phyloP scores from a whole-genome alignment of 2,329 filamentous ascomycete genomes.

The Aspergillus sp. region DNA sequence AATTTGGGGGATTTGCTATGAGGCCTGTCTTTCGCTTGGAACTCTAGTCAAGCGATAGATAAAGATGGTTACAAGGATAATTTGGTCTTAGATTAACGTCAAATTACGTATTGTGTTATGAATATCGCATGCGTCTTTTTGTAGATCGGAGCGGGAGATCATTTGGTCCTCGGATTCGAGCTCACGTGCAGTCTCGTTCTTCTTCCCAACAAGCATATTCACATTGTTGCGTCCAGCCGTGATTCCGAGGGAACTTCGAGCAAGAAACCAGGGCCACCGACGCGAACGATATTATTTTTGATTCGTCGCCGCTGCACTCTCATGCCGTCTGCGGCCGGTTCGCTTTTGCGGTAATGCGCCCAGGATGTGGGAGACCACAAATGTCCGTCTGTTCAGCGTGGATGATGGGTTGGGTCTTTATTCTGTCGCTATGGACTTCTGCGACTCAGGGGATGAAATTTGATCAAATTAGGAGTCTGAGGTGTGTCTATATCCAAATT shows the following conservation, averaged over 20 bases:
- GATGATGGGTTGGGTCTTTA: constrained; percentile 33
- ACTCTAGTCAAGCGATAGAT: too few relatives aligned
- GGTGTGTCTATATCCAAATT: constrained; percentile 23
- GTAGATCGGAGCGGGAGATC: constrained; percentile 26
- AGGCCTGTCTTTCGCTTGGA: not conserved
- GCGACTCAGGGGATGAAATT: constrained; percentile 36
- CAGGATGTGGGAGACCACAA: constrained; percentile 39
- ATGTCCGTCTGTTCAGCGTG: constrained; percentile 37
- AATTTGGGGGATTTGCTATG: not conserved
- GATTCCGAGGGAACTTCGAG: constrained; percentile 8
- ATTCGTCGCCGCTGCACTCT: constrained; percentile 25
- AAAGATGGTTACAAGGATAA: not conserved
- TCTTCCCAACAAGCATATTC: constrained; percentile 2
- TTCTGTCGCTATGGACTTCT: constrained; percentile 37
- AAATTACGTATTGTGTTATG: not conserved
- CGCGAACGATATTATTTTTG: constrained; percentile 24
- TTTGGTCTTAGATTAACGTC: not conserved
- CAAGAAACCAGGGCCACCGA: constrained; percentile 17
- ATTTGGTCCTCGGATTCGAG: constrained; percentile 27
- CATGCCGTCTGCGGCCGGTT: constrained; percentile 24
- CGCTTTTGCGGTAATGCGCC: constrained; percentile 39
- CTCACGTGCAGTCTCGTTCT: constrained; percentile 17
- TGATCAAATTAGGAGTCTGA: constrained; percentile 35
- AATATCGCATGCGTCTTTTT: not conserved
- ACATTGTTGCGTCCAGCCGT: constrained; percentile 2